A percentile compares a stretch with the other conserved stretches of the same genome.
Conservation (phyloP, 345 rosid species). For the Salix koriyanagi region DNA sequence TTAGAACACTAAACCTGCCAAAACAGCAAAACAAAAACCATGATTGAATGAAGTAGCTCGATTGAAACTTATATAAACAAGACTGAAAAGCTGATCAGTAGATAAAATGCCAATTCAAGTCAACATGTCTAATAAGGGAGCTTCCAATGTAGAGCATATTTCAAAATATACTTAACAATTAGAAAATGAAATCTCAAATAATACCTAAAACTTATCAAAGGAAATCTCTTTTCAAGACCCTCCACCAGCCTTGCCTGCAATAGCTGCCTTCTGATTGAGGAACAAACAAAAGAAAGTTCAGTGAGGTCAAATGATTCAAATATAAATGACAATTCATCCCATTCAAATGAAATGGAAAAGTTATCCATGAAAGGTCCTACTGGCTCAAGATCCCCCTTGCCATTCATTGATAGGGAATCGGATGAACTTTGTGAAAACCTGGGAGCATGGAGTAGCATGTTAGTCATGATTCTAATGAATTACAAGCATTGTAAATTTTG, state of each 20-base stretch:
- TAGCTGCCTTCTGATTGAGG: constrained; percentile 52
- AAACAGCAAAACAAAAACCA: background rate
- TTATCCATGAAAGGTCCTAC: constrained; percentile 26
- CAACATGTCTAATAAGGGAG: background rate
- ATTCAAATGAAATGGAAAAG: background rate
- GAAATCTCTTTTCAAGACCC: constrained; percentile 35
- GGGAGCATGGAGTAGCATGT: background rate
- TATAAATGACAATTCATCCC: background rate
- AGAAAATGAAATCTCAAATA: constrained; percentile 3
- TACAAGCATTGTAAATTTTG: background rate
- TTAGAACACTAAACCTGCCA: constrained; percentile 62
- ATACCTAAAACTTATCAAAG: constrained; percentile 36
- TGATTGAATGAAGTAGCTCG: background rate
- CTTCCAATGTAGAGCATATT: background rate
- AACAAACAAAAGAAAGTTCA: constrained; percentile 6
- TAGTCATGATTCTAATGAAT: background rate
- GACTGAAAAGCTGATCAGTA: background rate
- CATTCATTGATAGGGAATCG: constrained; percentile 43
- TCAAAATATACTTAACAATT: background rate
- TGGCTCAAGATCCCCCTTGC: constrained; percentile 43
- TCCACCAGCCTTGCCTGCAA: constrained; percentile 60
- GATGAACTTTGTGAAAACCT: constrained; percentile 65
- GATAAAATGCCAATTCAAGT: background rate
- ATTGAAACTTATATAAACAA: background rate
- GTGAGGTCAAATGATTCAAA: background rate